Evolutionary conservation across 2,329 filamentous ascomycete species (phyloP).

Genomic region (Penicillium griseofulvum): DNA sequence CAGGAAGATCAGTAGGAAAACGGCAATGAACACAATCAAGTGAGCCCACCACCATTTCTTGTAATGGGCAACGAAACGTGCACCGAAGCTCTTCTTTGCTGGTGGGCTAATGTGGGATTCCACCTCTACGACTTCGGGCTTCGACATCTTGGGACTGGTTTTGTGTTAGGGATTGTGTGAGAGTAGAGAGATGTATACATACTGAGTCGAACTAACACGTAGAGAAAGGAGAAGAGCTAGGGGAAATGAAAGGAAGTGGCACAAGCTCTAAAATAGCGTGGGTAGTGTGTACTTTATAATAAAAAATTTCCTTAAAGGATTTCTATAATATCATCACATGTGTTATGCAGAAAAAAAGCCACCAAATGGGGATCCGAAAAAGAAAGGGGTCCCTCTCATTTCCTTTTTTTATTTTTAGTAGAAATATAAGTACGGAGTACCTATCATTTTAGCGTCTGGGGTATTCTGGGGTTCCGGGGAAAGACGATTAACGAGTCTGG

Average conservation of each 20-base stretch:
- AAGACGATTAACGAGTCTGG: background rate
- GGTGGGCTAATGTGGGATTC: conserved; percentile 9
- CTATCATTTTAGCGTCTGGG: background rate
- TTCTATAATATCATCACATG: background rate
- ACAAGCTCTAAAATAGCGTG: background rate
- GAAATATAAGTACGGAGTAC: no score
- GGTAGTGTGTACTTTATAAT: conserved; percentile 2
- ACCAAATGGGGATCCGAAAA: background rate
- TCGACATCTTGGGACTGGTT: conserved; percentile 19
- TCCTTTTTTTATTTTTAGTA: background rate
- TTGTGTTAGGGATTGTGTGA: background rate
- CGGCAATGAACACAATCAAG: conserved; percentile 50
- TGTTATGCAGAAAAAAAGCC: background rate
- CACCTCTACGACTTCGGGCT: conserved; percentile 26
- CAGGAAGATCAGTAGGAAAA: conserved; percentile 54
- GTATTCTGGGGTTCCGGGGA: background rate
- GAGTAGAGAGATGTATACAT: background rate
- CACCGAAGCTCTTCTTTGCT: conserved; percentile 25
- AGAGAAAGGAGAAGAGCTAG: background rate
- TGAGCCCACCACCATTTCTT: conserved; percentile 56
- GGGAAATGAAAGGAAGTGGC: background rate
- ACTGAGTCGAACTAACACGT: background rate
- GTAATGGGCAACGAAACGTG: conserved; percentile 32
- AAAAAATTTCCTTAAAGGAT: background rate
- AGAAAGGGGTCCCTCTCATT: background rate